Base-by-base conservation (phyloP, 148 eudicot genomes). In the Rhododendron molle region DNA sequence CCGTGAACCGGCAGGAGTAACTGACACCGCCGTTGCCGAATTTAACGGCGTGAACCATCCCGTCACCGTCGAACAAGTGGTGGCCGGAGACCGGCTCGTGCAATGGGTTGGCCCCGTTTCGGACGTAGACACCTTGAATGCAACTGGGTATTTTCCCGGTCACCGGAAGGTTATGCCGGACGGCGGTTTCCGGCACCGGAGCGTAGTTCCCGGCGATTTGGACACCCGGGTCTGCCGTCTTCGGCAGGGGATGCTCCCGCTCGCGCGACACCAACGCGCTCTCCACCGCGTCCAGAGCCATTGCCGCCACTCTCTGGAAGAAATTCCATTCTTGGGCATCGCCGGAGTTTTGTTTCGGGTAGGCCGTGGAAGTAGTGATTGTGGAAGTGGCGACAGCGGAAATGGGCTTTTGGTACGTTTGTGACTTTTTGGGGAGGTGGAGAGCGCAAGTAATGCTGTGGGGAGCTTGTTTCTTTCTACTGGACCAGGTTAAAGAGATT, bases 51-150 rank as follows among this genome's bases (percentile, higher is more conserved):
- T 93, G 95, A 21, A 94, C 90, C 97, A 94, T 94, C 5, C 97
- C 97, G 47, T 94, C 97, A 0, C 97, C 97, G 85, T 94, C 97
- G 62, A 94, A 94, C 67, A 94, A 87, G 85, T 94, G 97, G 83
- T 94, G 97, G 11, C 97, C 97, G 50, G 94, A 90, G 10, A 83
- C 69, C 18, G 97, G 97, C 34, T 90, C 91, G 78, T 90, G 89
- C 2, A 90, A 86, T 5, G 97, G 97, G 89, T 94, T 94, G 0
- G 97, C 97, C 0, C 97, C 97, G 87, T 94, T 94, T 1, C 97
- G 77, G 0, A 92, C 91, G 46, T 94, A 94, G 0, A 92, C 95
- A 0, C 97, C 97, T 0, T 85, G 73, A 28, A 94, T 84, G 77
- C 88, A 89, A 0, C 87, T 87, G 38, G 97, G 97, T 36, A 94